Base-by-base conservation (phyloP, 202 grass and related monocot genomes). In the Tripidium arundinaceum region DNA sequence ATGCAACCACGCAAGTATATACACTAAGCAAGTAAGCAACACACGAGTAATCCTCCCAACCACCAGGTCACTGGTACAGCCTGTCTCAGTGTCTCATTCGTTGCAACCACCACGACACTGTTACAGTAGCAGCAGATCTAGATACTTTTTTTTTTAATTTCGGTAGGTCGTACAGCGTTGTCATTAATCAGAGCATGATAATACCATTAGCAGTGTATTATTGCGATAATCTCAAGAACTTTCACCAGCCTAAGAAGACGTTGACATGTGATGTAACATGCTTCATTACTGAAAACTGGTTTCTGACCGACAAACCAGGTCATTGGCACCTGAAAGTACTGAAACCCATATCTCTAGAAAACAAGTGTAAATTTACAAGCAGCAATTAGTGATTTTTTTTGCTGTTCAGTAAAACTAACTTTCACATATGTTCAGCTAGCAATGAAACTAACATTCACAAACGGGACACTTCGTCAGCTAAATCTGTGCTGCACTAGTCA, bases 51-150 rank as follows among this genome's bases (percentile, higher is more conserved):
- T 61, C 41, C 33, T 74, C 40, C 74, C 68, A 86, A 55, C 83
- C 21, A 89, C 68, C 83, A 69, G 34, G 74, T 39, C 47, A 86
- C 60, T 74, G 25, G 60, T 62, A 71, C 83, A 77, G 82, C 55
- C 71, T 81, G 77, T 72, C 77, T 29, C n/a, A 31, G 27, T 79
- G 83, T 83, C 83, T 82, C 68, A 72, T 83, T 62, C 62, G 26
- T 31, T 18, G 9, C 62, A 86, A 68, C 68, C 68, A 86, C 80
- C 87, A 29, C 68, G 74, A 79, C 83, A 55, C 67, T 70, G 42
- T 28, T 78, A 34, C 67, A 40, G 47, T 62, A 2, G 60, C 41
- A 62, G 10, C 27, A 54, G 70, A 72, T 72, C 70, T 54, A 72
- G 47, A 78, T 61, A 62, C 83, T n/a, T 52, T 41, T 1, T 59